Conservation (phyloP, 768 basidiomycete genomes). For the Amylocystis lapponica region DNA sequence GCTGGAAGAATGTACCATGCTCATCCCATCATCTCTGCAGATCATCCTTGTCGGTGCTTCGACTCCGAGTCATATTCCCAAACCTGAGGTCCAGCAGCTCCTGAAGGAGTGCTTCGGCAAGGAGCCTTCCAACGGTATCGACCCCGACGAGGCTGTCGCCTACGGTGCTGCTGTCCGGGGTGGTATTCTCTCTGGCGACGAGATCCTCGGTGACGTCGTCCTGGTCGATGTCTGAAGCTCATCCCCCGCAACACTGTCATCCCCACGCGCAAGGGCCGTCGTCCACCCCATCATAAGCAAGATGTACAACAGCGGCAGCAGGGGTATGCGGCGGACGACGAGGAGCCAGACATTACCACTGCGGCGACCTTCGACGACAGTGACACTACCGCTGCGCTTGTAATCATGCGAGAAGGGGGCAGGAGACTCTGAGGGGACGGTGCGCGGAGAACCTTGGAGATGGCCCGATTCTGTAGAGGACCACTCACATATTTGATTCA, state of each 20-base stretch:
- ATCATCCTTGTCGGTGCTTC: slow-evolving; percentile 94
- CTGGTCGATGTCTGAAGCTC: slow-evolving; percentile 97
- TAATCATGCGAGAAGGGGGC: slow-evolving; percentile 47
- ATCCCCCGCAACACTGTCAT: slow-evolving; percentile 98
- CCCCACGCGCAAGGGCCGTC: slow-evolving; percentile 86
- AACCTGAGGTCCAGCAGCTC: slow-evolving; percentile 97
- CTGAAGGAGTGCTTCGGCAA: slow-evolving; percentile 98
- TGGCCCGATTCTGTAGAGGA: slow-evolving; percentile 39
- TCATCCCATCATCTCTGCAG: slow-evolving; percentile 24
- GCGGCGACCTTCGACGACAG: slow-evolving; percentile 63
- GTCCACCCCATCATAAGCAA: slow-evolving; percentile 87
- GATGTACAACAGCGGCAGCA: slow-evolving; percentile 44
- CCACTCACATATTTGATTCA: too few species aligned
- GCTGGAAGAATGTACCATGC: neutral
- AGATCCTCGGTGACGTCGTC: slow-evolving; percentile 84
- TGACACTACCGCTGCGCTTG: slow-evolving; percentile 57
- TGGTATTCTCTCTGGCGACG: slow-evolving; percentile 94
- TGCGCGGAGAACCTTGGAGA: slow-evolving; percentile 33
- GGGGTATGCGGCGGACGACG: slow-evolving; percentile 24
- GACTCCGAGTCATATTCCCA: slow-evolving; percentile 99
- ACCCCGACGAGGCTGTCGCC: slow-evolving; percentile 98
- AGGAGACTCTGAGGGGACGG: slow-evolving; percentile 38
- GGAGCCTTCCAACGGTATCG: slow-evolving; percentile 97
- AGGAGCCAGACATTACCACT: slow-evolving; percentile 68
- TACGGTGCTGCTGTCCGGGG: slow-evolving; percentile 99